These are phyloP conservation scores for Nymphaea colorata DNA, from an alignment of 164 flowering plant species.

Conservation along the genomic window DNA sequence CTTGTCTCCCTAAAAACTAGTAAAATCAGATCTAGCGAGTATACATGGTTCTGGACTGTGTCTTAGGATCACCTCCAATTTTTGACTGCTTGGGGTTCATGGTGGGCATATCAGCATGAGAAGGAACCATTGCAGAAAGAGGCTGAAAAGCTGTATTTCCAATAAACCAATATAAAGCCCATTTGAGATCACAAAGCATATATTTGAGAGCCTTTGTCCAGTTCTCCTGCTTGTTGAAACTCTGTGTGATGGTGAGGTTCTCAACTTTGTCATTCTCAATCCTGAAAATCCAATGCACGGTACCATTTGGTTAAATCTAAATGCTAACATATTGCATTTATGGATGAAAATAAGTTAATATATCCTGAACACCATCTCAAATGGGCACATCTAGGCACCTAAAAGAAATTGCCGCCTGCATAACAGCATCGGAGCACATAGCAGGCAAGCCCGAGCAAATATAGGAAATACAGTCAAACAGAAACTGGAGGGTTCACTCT, in stretches of 20 bases:
- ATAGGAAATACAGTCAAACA: no score
- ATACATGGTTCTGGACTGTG: slow-evolving; percentile 13
- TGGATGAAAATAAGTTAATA: no score
- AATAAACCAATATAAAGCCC: slow-evolving; percentile 95
- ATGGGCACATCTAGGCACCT: no score
- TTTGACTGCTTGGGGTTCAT: slow-evolving; percentile 32
- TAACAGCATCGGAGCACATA: no score
- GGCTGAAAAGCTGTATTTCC: slow-evolving; percentile 92
- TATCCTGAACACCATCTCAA: no score
- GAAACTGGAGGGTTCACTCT: no score
- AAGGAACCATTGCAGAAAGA: slow-evolving; percentile 36
- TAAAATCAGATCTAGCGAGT: background rate
- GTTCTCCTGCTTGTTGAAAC: slow-evolving; percentile 94
- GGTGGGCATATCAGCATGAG: slow-evolving; percentile 40
- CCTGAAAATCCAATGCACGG: slow-evolving; percentile 26
- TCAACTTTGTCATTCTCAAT: slow-evolving; percentile 95
- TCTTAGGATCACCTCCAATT: slow-evolving; percentile 23
- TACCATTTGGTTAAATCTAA: background rate
- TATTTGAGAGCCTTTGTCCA: slow-evolving; percentile 99
- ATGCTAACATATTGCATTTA: no score
- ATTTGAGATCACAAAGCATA: slow-evolving; percentile 88
- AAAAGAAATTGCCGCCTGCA: no score
- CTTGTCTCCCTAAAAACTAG: no score
- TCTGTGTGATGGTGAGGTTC: slow-evolving; percentile 76
- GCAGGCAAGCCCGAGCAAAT: no score